Evolutionary conservation across 306 rosid species (phyloP).

Genomic region (Vicia villosa): DNA sequence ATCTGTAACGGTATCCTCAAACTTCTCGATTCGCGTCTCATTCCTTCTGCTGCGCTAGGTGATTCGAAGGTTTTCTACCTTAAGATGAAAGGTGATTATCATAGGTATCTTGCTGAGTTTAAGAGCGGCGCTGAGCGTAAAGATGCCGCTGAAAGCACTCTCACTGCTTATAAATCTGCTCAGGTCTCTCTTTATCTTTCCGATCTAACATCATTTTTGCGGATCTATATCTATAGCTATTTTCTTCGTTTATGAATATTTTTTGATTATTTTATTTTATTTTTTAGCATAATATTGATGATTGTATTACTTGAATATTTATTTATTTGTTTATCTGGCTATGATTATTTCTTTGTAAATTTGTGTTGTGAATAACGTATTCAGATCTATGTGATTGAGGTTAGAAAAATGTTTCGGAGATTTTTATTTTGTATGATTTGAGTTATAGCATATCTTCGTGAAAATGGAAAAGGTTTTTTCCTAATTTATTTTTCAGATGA

Average conservation of each 20-base stretch:
- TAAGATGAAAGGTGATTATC: conserved; percentile 98
- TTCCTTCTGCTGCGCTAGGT: conserved; percentile 82
- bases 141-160: conserved; percentile 97
- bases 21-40: conserved; percentile 86
- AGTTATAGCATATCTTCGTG: neutral
- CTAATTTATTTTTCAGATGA: no score
- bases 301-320: neutral
- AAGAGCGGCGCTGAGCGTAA: conserved; percentile 92
- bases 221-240: neutral
- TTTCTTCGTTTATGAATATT: neutral
- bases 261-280: neutral
- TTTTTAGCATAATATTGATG: neutral
- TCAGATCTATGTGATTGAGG: neutral
- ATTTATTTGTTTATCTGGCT: neutral
- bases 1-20: conserved; percentile 96
- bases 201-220: neutral
- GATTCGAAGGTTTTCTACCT: conserved; percentile 98
- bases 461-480: neutral
- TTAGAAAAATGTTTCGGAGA: neutral
- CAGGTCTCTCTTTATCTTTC: conserved; percentile 54
- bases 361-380: neutral
- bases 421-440: neutral
- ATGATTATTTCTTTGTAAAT: neutral
- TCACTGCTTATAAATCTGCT: conserved; percentile 89
- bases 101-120: conserved; percentile 95